Base-by-base conservation (phyloP, 345 rosid genomes). In the Gossypium rotundifolium region DNA sequence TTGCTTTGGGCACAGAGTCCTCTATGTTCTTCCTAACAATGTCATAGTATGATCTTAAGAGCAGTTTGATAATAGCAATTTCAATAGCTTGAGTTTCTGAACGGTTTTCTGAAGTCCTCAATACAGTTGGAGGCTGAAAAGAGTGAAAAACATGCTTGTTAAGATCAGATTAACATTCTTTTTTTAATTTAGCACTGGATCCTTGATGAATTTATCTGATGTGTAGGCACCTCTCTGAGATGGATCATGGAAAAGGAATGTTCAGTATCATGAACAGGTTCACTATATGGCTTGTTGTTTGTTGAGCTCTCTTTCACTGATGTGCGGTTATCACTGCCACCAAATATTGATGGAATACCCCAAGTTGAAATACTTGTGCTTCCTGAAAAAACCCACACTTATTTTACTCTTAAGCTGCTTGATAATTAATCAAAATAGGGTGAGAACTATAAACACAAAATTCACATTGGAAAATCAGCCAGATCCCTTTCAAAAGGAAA, bases 21-120 rank as follows among this genome's bases (percentile, higher is more conserved):
- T 90, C 93, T 44, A 95, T 84, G 77, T 95, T 93, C 88, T 90
- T 93, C 81, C 99, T 83, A 51, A 90, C 98, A 81, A 95, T 93
- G 84, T 93, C 96, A 44, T 93, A 95, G 75, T 95, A 95, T 65
- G 99, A 95, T 82, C 83, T 83, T 62, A 95, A 86, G 29, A 95
- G 89, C 77, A 89, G 84, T 85, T 91, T 93, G 23, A 91, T 95
- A 57, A 90, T 84, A 38, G 83, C 83, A 80, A 93, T 95, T 83
- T 95, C 97, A 51, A 90, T 73, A 62, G 83, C 29, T 80, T 93
- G 97, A 79, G 86, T 90, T 81, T 95, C 98, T 17, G 97, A 89
- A 70, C 83, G 92, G 62, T 58, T 38, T 79, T 96, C 98, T 14
- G 90, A 75, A 27, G 98, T 95, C 85, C 92, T 88, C 86, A 95